Base-by-base conservation (phyloP, 495 filamentous ascomycete species). In the Parmelia sp. region DNA sequence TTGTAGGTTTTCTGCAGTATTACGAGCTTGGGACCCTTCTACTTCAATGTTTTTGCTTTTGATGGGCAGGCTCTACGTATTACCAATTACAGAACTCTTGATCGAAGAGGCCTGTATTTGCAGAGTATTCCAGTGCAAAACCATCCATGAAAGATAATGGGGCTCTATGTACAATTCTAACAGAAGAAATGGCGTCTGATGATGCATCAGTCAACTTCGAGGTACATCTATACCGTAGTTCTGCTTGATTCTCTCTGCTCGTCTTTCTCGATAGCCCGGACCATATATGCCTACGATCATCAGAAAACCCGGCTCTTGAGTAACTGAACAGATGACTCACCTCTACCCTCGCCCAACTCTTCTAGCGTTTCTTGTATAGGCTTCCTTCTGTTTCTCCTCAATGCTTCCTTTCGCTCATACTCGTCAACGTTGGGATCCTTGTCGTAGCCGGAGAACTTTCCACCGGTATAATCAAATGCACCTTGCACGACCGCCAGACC, bases 321-420 rank as follows among this genome's bases (percentile, higher is more conserved):
- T 17, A 35, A 53, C 27, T 23, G 15, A 33, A 45, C 0, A 40
- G 19, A n/a, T 37, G 27, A 40, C 64, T 69, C 81, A 94, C 92
- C 90, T 84, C 92, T 83, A 65, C 91, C 91, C 79, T 99, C 95
- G 35, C 95, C 95, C 61, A 97, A 63, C 63, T 92, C 82, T 14
- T 84, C 80, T 62, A 97, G 77, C 12, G 90, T 96, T 77, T 97
- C 86, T 73, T 92, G 86, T 31, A 91, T 81, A 27, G 91, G 88
- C 65, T 86, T 82, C 73, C 91, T 82, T 70, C 86, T 83, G 68
- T 84, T 87, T 79, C 82, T 87, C 70, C 91, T 84, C 71, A 96
- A 65, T 58, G 80, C 75, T 72, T 94, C 84, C 73, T 93, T 92
- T 70, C 87, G 80, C 65, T 88, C 86, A 66, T 88, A 92, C 71